phyloP scores from a whole-genome alignment of 805 yeast species.

The Starmera pachycereana region DNA sequence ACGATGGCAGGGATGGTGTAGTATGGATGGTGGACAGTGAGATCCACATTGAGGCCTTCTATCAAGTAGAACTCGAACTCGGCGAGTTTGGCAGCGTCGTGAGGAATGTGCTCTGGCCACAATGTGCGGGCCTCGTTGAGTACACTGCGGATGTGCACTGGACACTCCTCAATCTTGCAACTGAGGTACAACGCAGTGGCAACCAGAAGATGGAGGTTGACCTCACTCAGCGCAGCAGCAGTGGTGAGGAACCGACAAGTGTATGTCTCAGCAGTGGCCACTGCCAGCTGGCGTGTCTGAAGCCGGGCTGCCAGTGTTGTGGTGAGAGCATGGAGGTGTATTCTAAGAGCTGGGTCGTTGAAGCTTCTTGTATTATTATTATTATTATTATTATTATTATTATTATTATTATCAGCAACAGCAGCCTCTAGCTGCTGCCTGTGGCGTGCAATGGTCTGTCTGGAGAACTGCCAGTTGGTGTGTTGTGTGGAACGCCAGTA shows the following conservation, averaged over 20 bases:
- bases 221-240: conserved; percentile 65
- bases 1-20: conserved; percentile 29
- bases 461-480: conserved; percentile 68
- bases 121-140: conserved; percentile 75
- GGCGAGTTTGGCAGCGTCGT: conserved; percentile 83
- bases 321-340: conserved; percentile 68
- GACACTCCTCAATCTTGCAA: conserved; percentile 91
- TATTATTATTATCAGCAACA: conserved; percentile 20
- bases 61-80: conserved; percentile 92
- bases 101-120: conserved; percentile 94
- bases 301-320: conserved; percentile 72
- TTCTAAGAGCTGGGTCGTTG: conserved; percentile 47
- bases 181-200: conserved; percentile 85
- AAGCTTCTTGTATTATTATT: no score
- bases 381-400: conserved; percentile 7
- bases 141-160: conserved; percentile 82
- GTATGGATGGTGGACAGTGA: conserved; percentile 73
- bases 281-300: conserved; percentile 68
- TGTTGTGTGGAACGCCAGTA: conserved; percentile 85
- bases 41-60: conserved; percentile 70
- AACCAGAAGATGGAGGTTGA: conserved; percentile 70
- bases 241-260: conserved; percentile 65
- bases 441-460: conserved; percentile 40
- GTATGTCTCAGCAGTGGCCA: conserved; percentile 85
- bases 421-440: conserved; percentile 30